Evolutionary conservation across 768 basidiomycete genomes (phyloP).

Genomic region (Lyophyllum decastes): DNA sequence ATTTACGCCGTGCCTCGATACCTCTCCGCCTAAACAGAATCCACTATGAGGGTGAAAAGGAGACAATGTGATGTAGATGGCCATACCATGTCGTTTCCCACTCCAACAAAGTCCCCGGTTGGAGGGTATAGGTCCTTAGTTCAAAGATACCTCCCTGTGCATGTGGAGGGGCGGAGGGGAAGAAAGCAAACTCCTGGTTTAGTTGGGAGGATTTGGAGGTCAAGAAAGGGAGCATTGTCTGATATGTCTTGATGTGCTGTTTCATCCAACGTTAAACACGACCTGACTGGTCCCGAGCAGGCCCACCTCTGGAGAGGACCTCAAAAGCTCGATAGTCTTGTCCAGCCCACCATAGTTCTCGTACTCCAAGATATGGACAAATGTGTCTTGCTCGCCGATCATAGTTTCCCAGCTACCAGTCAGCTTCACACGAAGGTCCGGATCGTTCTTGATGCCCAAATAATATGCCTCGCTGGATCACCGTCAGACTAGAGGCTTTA

Average conservation of each 20-base stretch:
- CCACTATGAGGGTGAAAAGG: not conserved
- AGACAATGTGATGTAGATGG: conserved; percentile 3
- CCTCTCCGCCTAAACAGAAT: conserved; percentile 71
- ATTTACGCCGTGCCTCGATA: conserved; percentile 89
- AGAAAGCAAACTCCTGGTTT: conserved; percentile 93
- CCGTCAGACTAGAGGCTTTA: not conserved
- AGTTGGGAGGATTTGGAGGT: conserved; percentile 75
- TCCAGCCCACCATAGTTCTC: conserved; percentile 93
- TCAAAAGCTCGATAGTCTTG: conserved; percentile 65
- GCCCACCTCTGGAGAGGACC: conserved; percentile 62
- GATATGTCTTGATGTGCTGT: conserved; percentile 69
- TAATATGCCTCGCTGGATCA: conserved; percentile 77
- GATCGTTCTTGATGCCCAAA: conserved; percentile 72
- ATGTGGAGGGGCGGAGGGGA: conserved; percentile 87
- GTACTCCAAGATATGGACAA: conserved; percentile 83
- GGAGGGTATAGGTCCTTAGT: conserved; percentile 83
- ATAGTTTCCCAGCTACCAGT: conserved; percentile 93
- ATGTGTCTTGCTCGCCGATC: conserved; percentile 89
- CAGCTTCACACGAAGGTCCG: conserved; percentile 78
- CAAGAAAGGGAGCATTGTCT: conserved; percentile 77
- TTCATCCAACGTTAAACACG: conserved; percentile 1
- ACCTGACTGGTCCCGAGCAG: not conserved
- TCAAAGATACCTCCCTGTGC: conserved; percentile 92
- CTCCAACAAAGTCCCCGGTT: conserved; percentile 88
- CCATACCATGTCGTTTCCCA: conserved; percentile 93